These are phyloP conservation scores for Quercus lobata DNA, from an alignment of 331 rosid genomes.

Conservation along the genomic window DNA sequence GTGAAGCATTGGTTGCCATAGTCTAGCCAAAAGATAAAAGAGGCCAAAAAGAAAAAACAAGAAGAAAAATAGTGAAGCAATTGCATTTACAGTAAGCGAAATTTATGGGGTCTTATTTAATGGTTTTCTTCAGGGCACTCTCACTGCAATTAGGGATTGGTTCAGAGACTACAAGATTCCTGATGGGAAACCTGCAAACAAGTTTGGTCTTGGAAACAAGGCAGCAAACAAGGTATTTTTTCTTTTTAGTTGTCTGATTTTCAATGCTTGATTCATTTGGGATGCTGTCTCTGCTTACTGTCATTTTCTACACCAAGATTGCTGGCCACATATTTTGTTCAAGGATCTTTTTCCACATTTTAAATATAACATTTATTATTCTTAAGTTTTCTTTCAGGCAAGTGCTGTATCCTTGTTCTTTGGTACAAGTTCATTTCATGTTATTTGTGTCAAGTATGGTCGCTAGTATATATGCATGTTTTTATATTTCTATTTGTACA, in stretches of 20 bases:
- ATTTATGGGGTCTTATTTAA: constrained; percentile 20
- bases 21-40: not conserved
- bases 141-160: constrained; percentile 93
- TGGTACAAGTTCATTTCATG: not conserved
- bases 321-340: not conserved
- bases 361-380: not conserved
- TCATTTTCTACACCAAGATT: not conserved
- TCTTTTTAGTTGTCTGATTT: not conserved
- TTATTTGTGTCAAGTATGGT: too few relatives aligned
- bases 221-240: constrained; percentile 77
- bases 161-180: constrained; percentile 99
- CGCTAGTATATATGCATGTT: not conserved
- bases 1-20: not conserved
- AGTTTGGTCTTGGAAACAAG: constrained; percentile 90
- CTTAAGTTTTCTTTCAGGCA: not conserved
- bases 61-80: not conserved
- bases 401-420: not conserved
- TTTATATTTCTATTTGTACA: not conserved
- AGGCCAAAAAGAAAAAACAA: too few relatives aligned
- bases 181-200: constrained; percentile 98
- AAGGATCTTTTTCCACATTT: not conserved
- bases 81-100: not conserved
- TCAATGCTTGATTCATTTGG: not conserved
- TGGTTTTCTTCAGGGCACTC: constrained; percentile 70
- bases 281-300: constrained; percentile 1